Evolutionary conservation across 179 eudicot genomes (phyloP), one percentile per base, ranked within the genome.

Genomic region (Amaranthus tricolor): DNA sequence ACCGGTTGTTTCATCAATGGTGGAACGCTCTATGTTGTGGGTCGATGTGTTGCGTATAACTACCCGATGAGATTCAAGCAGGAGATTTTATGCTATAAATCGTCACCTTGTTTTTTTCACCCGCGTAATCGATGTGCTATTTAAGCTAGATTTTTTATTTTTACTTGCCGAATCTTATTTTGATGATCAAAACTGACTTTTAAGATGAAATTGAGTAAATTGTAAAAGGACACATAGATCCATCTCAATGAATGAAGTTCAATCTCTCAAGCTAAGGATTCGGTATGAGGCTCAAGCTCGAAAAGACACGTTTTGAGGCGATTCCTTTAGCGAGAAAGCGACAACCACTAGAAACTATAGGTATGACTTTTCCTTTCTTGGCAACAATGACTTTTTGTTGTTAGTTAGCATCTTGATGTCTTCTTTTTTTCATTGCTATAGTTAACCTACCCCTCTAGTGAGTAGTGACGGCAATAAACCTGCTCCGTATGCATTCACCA

Each of bases 401-500:
- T 66, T 66, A 67, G 59, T 66, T 76, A 54, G 65, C 48, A 61
- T 45, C 66, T 19, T 59, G 71, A 12, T 19, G 13, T 48, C 24
- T 48, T 63, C 52, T 61, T 14, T 50, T 19, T 17, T 24, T 17
- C 55, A n/a, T 71, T n/a, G 16, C 66, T 43, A 54, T 13, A 21
- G 63, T 75, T 57, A 74, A 11, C 19, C 40, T 3, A 43, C 24
- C 53, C 62, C n/a, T 75, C 56, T 64, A 40, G 43, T 79, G 40
- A 31, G 3, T 31, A 31, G 3, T 31, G 72, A 64, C 62, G 65
- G 71, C 20, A 68, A 13, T 67, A 31, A 66, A 80, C 77, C 83
- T 72, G 70, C 80, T 80, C 77, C 71, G 61, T 72, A 55, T 62
- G 74, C 74, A 57, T 59, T 53, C 31, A 45, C 68, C 74, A 43